Evolutionary conservation across 1,139 yeast genomes (phyloP), one percentile per base, ranked within the genome.

Genomic region (Lodderomyces elongisporus): DNA sequence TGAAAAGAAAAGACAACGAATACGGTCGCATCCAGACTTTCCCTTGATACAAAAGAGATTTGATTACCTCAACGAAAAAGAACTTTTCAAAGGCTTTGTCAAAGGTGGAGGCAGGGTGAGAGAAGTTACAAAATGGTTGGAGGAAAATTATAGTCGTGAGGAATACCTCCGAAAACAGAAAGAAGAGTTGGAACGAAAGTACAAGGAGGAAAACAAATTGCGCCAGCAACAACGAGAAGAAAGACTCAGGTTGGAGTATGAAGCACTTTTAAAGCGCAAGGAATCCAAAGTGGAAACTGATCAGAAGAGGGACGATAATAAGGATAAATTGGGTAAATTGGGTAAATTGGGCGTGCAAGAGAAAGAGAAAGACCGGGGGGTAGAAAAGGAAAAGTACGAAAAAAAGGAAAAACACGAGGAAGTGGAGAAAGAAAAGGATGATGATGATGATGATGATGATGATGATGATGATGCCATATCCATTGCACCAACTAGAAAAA

Each of bases 11-110:
- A 46, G 71, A 35, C 65, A 64, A 44, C 62, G 64, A 14, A 60
- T 65, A 24, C 52, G 70, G 45, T 56, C 56, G 30, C 73, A 68
- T 45, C 54, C 59, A 38, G 68, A 70, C 58, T 70, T 67, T 51
- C 74, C 63, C 36, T 66, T 70, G 51, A 67, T 74, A 41, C 67
- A 62, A 41, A 68, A 64, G 33, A 50, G 68, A 36, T 77, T 70
- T 48, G 67, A 68, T 30, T 60, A 70, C 30, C 51, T 75, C 15
- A 56, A 60, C 14, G 73, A 67, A 30, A 65, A 75, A 22, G 71
- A 77, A 40, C 67, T 81, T 24, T 70, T 76, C 41, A 76, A 76
- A 32, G 82, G 81, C 1, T 75, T 78, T 48, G 78, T 74, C 32
- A 70, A 74, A 22, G 79, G 77, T 26, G 71, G 75, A 32, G 77